phyloP scores from a whole-genome alignment of 768 basidiomycete genomes.

The Tubosaeta brunneosetosa region DNA sequence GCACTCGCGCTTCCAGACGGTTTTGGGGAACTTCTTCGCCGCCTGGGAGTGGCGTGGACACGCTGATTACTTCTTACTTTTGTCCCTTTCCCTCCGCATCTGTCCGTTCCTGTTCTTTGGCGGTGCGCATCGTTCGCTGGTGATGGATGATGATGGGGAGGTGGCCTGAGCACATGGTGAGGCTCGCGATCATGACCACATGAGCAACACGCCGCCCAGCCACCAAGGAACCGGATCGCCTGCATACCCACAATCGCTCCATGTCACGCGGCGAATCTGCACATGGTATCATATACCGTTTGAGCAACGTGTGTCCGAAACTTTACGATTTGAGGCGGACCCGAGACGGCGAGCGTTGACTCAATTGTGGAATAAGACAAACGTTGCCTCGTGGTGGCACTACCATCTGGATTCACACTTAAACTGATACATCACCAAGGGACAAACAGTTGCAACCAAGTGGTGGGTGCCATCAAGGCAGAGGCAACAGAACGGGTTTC shows the following conservation, averaged over 20 bases:
- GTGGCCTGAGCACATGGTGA: background rate
- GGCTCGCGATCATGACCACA: background rate
- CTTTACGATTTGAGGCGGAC: too few relatives aligned
- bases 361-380: too few relatives aligned
- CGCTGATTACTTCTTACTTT: background rate
- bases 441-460: background rate
- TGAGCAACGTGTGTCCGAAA: too few relatives aligned
- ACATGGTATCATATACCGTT: too few relatives aligned
- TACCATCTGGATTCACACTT: background rate
- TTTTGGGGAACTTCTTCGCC: background rate
- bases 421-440: background rate
- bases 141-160: background rate
- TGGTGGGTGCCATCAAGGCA: constrained; percentile 10
- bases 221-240: too few relatives aligned
- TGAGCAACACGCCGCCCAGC: background rate
- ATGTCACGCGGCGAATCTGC: too few relatives aligned
- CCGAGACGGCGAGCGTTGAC: too few relatives aligned
- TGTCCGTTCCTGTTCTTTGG: background rate
- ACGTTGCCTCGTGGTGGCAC: background rate
- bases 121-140: background rate
- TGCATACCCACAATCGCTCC: too few relatives aligned
- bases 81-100: background rate
- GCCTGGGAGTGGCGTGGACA: background rate
- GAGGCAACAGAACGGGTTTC: constrained; percentile 15
- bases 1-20: background rate